Conservation (phyloP, 345 rosid genomes). For the Syzygium aqueum region DNA sequence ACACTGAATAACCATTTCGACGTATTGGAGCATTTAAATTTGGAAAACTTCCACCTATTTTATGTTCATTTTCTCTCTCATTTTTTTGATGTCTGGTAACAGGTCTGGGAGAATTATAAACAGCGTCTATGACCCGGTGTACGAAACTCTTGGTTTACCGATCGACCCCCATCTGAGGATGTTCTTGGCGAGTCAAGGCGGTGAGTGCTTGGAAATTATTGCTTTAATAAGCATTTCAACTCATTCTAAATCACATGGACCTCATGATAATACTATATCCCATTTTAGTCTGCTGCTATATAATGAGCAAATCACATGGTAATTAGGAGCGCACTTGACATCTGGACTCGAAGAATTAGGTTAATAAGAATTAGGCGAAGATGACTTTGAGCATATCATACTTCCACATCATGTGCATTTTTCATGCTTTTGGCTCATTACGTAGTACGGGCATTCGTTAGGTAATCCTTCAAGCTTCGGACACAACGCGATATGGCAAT, state of each 20-base stretch:
- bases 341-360: neutral
- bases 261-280: neutral
- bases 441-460: neutral
- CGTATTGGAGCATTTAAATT: neutral
- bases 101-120: neutral
- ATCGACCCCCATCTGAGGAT: constrained; percentile 34
- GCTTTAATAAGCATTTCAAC: neutral
- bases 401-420: neutral
- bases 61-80: neutral
- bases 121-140: constrained; percentile 23
- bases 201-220: neutral
- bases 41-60: neutral
- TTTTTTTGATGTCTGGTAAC: neutral
- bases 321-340: neutral
- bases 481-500: neutral
- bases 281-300: neutral
- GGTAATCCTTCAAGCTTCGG: neutral
- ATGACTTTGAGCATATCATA: neutral
- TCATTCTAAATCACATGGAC: neutral
- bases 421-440: neutral
- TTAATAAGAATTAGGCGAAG: neutral
- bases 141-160: constrained; percentile 22
- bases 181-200: neutral
- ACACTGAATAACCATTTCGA: neutral
- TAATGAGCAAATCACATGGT: neutral